Percentiles rank a stretch among this genome's conserved stretches.
phyloP scores from a whole-genome alignment of 1,284 basidiomycete species.

The Vanrija pseudolonga region DNA sequence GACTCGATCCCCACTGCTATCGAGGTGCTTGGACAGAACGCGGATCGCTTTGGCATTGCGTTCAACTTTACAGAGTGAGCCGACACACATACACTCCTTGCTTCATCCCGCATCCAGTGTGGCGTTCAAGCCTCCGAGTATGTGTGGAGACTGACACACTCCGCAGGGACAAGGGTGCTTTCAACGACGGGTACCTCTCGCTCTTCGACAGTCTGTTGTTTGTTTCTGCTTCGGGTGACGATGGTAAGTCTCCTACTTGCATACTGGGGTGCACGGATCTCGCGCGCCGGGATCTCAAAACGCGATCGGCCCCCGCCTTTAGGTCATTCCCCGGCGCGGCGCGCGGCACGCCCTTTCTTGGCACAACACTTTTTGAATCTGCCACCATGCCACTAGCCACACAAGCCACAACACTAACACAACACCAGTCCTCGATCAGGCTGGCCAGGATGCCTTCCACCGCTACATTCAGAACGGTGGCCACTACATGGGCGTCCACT shows the following conservation, averaged over 20 bases:
- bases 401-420: not conserved
- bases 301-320: not conserved
- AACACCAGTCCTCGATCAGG: constrained; percentile 59
- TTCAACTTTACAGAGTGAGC: constrained; percentile 62
- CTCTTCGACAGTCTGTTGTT: not conserved
- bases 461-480: constrained; percentile 59
- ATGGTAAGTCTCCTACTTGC: not conserved
- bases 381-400: no score
- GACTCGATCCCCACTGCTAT: constrained; percentile 74
- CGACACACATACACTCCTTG: not conserved
- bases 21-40: constrained; percentile 52
- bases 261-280: not conserved
- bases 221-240: not conserved
- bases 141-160: not conserved
- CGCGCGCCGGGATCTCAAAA: not conserved
- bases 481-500: constrained; percentile 47
- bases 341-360: no score
- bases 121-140: not conserved
- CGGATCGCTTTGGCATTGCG: constrained; percentile 50
- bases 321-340: no score
- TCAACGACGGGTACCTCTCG: not conserved
- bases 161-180: not conserved
- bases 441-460: constrained; percentile 61
- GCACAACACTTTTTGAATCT: no score
- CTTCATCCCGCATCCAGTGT: not conserved